Evolutionary conservation across 768 basidiomycete species (phyloP).

Genomic region (Xerocomellus amylosporus): DNA sequence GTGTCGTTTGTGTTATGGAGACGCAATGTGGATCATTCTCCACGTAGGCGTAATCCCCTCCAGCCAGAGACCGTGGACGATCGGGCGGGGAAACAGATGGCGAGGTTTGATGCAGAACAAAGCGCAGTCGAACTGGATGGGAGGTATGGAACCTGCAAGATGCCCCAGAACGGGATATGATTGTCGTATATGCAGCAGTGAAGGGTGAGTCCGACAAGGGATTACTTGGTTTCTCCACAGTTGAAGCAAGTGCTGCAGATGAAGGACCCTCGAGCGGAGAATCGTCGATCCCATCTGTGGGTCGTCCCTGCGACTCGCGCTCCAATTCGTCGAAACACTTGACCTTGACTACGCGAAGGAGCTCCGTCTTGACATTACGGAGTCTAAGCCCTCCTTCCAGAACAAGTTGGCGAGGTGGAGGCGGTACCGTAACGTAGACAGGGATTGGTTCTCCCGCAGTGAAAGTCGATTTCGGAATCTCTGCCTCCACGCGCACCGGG

Average conservation of each 20-base stretch:
- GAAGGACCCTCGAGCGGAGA: constrained; percentile 32
- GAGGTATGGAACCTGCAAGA: constrained; percentile 86
- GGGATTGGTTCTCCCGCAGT: constrained; percentile 71
- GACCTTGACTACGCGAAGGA: constrained; percentile 64
- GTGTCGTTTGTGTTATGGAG: constrained; percentile 75
- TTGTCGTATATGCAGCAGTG: constrained; percentile 46
- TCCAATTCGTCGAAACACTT: constrained; percentile 41
- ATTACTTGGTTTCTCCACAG: constrained; percentile 31
- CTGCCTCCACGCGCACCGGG: constrained; percentile 66
- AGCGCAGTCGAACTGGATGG: constrained; percentile 69
- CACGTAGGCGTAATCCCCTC: constrained; percentile 42
- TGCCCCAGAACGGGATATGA: constrained; percentile 84
- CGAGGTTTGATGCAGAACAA: constrained; percentile 70
- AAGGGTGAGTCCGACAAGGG: constrained; percentile 40
- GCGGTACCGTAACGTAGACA: constrained; percentile 76
- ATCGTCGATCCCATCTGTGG: constrained; percentile 15
- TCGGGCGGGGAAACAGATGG: constrained; percentile 49
- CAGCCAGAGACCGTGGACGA: constrained; percentile 42
- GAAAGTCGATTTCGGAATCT: constrained; percentile 72
- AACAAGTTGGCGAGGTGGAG: constrained; percentile 66
- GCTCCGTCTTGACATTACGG: constrained; percentile 77
- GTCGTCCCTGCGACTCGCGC: constrained; percentile 21
- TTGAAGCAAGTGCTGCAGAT: constrained; percentile 21
- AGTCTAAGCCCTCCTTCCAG: constrained; percentile 69
- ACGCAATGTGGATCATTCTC: constrained; percentile 66